These are phyloP conservation scores for Trametes elegans DNA, from an alignment of 768 basidiomycete species.

Conservation along the genomic window DNA sequence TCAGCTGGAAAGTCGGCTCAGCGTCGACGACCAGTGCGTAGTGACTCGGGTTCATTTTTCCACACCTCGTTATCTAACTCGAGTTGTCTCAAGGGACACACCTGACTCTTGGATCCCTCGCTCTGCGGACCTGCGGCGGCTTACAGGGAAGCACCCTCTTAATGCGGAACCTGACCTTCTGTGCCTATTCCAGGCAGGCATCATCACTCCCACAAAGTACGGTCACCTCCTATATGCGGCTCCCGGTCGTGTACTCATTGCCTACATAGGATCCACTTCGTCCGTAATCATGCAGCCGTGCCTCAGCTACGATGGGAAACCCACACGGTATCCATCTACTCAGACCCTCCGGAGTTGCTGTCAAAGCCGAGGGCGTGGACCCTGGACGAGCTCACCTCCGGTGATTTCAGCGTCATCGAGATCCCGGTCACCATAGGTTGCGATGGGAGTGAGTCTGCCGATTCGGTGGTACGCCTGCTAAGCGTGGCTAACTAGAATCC, in stretches of 20 bases:
- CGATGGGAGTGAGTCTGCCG: conserved; percentile 23
- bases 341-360: conserved; percentile 1
- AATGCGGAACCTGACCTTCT: conserved; percentile 21
- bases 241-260: neutral
- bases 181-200: conserved; percentile 18
- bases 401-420: conserved; percentile 11
- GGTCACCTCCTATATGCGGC: neutral
- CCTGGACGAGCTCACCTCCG: conserved; percentile 20
- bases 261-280: conserved; percentile 21
- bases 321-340: conserved; percentile 12
- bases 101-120: conserved; percentile 26
- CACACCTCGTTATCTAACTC: no score
- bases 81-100: conserved; percentile 7
- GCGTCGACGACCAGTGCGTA: conserved; percentile 25
- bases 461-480: neutral
- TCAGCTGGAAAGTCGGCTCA: conserved; percentile 20
- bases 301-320: conserved; percentile 23
- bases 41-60: neutral
- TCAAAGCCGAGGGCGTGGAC: conserved; percentile 17
- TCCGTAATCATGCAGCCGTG: conserved; percentile 23
- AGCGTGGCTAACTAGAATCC: neutral
- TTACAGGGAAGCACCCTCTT: conserved; percentile 22
- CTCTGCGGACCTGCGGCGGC: conserved; percentile 13
- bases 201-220: conserved; percentile 25
- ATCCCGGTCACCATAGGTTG: conserved; percentile 25